Conservation (phyloP, 306 rosid species). For the Carpinus fangiana region DNA sequence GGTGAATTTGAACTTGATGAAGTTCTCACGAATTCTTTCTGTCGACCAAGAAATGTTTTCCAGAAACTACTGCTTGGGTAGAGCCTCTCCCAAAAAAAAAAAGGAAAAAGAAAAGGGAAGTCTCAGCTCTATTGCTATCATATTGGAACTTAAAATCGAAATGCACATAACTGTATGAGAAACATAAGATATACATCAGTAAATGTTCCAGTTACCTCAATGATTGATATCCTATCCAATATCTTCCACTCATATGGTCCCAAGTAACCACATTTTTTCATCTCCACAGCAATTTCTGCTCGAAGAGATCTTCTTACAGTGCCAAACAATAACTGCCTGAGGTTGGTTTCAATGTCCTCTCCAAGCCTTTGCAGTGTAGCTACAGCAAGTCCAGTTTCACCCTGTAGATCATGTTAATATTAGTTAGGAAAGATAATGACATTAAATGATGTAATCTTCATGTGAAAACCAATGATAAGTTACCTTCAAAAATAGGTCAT, state of each 20-base stretch:
- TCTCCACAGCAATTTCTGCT: slow-evolving; percentile 66
- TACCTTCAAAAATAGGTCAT: slow-evolving; percentile 96
- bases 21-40: slow-evolving; percentile 44
- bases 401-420: slow-evolving; percentile 53
- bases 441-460: slow-evolving; percentile 24
- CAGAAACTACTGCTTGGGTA: slow-evolving; percentile 93
- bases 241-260: slow-evolving; percentile 88
- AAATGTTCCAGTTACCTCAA: slow-evolving; percentile 64
- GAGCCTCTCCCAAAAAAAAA: slow-evolving; percentile 67
- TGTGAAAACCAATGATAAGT: slow-evolving; percentile 25
- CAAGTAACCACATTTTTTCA: slow-evolving; percentile 79
- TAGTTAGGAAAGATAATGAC: neutral
- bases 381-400: slow-evolving; percentile 91
- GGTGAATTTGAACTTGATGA: slow-evolving; percentile 54
- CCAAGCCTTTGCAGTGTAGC: slow-evolving; percentile 92
- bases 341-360: slow-evolving; percentile 85
- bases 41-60: slow-evolving; percentile 68
- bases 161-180: slow-evolving; percentile 28
- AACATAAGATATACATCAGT: slow-evolving; percentile 27
- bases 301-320: slow-evolving; percentile 85
- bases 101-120: slow-evolving; percentile 30
- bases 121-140: slow-evolving; percentile 38
- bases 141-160: slow-evolving; percentile 20
- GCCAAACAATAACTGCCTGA: slow-evolving; percentile 84
- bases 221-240: slow-evolving; percentile 69